These are phyloP conservation scores for Lentinula guzmanii DNA, from an alignment of 768 basidiomycete genomes.

Conservation along the genomic window DNA sequence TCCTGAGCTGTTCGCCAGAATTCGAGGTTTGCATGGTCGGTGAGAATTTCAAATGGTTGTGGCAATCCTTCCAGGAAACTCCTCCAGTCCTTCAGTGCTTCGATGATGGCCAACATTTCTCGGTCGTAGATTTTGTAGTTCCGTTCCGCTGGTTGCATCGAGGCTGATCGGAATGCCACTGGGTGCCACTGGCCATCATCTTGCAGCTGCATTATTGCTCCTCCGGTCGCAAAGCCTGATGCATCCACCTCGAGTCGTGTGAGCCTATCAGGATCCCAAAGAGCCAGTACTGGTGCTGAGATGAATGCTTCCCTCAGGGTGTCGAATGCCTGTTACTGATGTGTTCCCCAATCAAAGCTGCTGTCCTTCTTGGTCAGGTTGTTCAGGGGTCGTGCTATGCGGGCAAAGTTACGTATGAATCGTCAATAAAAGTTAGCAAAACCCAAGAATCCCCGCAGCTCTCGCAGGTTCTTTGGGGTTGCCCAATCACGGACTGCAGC, in stretches of 20 bases:
- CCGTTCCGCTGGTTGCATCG: not conserved
- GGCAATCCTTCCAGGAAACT: constrained; percentile 10
- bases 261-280: not conserved
- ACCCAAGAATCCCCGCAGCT: no score
- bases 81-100: constrained; percentile 7
- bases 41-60: not conserved
- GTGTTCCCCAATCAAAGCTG: not conserved
- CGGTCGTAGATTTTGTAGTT: constrained; percentile 10
- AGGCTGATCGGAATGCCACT: not conserved
- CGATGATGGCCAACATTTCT: constrained; percentile 6
- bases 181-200: not conserved
- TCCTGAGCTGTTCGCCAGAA: constrained; percentile 10
- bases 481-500: no score
- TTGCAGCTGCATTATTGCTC: not conserved
- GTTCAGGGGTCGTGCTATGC: not conserved
- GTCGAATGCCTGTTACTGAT: not conserved
- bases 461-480: no score
- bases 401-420: no score
- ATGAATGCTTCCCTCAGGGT: not conserved
- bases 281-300: not conserved
- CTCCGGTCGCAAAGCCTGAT: not conserved
- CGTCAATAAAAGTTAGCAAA: no score
- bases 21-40: constrained; percentile 3
- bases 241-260: not conserved
- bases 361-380: not conserved